These are phyloP conservation scores for Mycosarcoma mackinlayi DNA, from an alignment of 1,284 basidiomycete genomes.

Conservation along the genomic window DNA sequence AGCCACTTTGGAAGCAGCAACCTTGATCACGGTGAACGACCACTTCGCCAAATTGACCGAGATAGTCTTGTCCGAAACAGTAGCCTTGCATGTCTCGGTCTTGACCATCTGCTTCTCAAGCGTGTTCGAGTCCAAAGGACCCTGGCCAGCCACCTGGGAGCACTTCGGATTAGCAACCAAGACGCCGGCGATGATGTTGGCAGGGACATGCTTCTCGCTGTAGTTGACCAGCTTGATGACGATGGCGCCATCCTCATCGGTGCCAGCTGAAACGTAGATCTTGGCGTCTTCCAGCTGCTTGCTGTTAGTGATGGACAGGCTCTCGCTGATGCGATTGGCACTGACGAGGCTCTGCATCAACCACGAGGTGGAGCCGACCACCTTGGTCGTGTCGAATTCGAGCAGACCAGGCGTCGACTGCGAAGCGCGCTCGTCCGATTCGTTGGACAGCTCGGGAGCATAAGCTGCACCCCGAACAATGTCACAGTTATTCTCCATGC, in stretches of 20 bases:
- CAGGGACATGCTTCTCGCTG: slow-evolving; percentile 12
- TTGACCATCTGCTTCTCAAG: slow-evolving; percentile 30
- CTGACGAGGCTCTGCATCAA: slow-evolving; percentile 74
- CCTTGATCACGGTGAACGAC: slow-evolving; percentile 39
- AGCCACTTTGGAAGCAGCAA: not conserved
- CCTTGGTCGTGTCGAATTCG: slow-evolving; percentile 71
- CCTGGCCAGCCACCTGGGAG: slow-evolving; percentile 26
- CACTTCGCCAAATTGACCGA: slow-evolving; percentile 24
- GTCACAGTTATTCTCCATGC: slow-evolving; percentile 75
- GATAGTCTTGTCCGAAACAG: not conserved
- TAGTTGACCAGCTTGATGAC: slow-evolving; percentile 55
- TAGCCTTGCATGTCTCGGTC: slow-evolving; percentile 16
- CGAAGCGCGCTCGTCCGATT: slow-evolving; percentile 65
- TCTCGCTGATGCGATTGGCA: slow-evolving; percentile 44
- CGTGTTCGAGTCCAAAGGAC: slow-evolving; percentile 43
- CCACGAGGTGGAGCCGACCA: slow-evolving; percentile 74
- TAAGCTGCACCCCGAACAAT: slow-evolving; percentile 77
- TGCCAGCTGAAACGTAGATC: slow-evolving; percentile 42
- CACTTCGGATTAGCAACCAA: not conserved
- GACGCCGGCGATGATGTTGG: slow-evolving; percentile 19
- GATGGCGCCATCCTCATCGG: slow-evolving; percentile 14
- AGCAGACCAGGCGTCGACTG: slow-evolving; percentile 77
- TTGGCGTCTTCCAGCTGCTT: slow-evolving; percentile 29
- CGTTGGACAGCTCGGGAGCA: slow-evolving; percentile 74
- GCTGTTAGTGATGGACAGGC: slow-evolving; percentile 26